Base-by-base conservation (phyloP, 1,284 basidiomycete species). In the Amylostereum areolatum region DNA sequence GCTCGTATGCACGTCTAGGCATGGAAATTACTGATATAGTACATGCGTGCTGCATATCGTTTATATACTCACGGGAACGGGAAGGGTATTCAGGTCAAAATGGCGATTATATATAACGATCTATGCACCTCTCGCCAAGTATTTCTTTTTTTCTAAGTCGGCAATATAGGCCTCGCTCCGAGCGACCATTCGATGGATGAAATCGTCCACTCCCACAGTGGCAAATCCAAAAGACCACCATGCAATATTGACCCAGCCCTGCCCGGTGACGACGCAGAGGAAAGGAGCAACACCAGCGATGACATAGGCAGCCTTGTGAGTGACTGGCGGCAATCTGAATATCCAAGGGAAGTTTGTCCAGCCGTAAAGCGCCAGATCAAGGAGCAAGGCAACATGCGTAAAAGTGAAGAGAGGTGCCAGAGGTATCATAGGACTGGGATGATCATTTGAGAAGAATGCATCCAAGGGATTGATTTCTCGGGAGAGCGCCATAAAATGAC, bases 91-190 rank as follows among this genome's bases (percentile, higher is more conserved):
- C 18, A 18, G 12, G 3, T 18, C 11, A 10, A 18, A 30, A 48
- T 12, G 7, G 27, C 34, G 42, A 7, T 9, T 31, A n/a, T 33
- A 11, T 2, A 28, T 28, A 3, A 5, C 39, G 39, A 9, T 24
- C 69, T 62, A 83, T 47, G 81, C 79, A 1, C 81, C 76, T 34
- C 70, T 73, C 8, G 78, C 73, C 7, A 57, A 56, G 53, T 84
- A 84, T 56, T 67, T 74, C 62, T 82, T 63, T n/a, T 62, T 64
- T 57, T 83, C 76, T 33, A 84, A 61, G 43, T 71, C 67, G 2
- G 66, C 63, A n/a, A 84, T 69, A 33, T 69, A 70, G 52, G 71
- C 64, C 54, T 73, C 68, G 7, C 72, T 72, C 44, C 67, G 64
- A 41, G 61, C 56, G 41, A 79, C 71, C 48, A 73, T 68, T 28